Evolutionary conservation across 2,329 filamentous ascomycete genomes (phyloP).

Genomic region (Fusarium sp.): DNA sequence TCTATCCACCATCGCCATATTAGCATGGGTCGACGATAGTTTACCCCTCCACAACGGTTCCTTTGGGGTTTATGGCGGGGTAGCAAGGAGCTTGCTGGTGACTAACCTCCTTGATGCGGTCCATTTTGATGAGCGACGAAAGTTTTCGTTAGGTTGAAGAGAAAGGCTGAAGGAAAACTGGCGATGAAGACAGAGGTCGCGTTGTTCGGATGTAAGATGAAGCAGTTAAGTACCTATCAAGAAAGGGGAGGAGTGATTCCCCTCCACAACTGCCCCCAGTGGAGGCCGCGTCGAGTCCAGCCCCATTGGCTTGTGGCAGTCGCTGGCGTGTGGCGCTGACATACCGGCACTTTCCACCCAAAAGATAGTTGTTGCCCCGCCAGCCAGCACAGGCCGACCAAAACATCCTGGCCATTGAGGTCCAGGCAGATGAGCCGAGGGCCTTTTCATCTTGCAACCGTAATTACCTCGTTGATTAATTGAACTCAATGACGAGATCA

Average conservation of each 20-base stretch:
- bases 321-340: conserved; percentile 46
- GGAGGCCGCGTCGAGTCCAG: conserved; percentile 39
- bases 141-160: conserved; percentile 20
- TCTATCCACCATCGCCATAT: conserved; percentile 65
- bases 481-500: conserved; percentile 27
- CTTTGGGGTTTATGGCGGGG: conserved; percentile 51
- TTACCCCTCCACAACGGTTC: conserved; percentile 51
- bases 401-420: conserved; percentile 39
- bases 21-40: conserved; percentile 45
- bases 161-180: conserved; percentile 34
- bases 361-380: conserved; percentile 48
- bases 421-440: conserved; percentile 17
- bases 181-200: conserved; percentile 51
- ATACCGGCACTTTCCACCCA: conserved; percentile 34
- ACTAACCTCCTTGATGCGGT: conserved; percentile 91
- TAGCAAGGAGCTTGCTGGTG: conserved; percentile 39
- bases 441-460: conserved; percentile 35
- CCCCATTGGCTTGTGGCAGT: conserved; percentile 50
- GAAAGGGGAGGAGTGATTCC: conserved; percentile 56
- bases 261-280: conserved; percentile 53
- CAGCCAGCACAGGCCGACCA: conserved; percentile 45
- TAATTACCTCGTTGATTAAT: conserved; percentile 40
- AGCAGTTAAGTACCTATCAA: conserved; percentile 51
- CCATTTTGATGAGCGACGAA: conserved; percentile 68
- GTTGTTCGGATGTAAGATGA: conserved; percentile 53